Conservation (phyloP, 1,284 basidiomycete species). For the Sutorius eximius region DNA sequence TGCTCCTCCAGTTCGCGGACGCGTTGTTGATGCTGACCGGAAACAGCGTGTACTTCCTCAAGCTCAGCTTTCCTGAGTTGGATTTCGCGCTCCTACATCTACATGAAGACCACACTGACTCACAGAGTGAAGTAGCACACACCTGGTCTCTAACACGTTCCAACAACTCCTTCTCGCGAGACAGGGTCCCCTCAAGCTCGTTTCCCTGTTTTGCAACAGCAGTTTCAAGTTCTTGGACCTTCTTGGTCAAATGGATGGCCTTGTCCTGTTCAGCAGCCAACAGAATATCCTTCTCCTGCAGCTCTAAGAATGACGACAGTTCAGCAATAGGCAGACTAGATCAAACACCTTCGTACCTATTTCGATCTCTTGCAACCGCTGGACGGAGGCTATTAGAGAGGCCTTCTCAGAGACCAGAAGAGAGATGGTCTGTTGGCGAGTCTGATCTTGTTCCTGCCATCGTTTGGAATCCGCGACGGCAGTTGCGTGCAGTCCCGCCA, state of each 20-base stretch:
- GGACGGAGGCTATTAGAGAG: conserved; percentile 52
- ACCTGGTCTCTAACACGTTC: conserved; percentile 68
- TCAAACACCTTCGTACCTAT: conserved; percentile 40
- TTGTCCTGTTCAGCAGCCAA: conserved; percentile 47
- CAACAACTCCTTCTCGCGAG: conserved; percentile 52
- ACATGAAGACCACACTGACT: neutral
- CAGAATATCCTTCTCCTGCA: conserved; percentile 44
- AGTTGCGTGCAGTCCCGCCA: conserved; percentile 16
- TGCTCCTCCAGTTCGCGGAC: conserved; percentile 75
- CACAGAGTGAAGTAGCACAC: conserved; percentile 9
- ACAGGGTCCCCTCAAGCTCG: conserved; percentile 37
- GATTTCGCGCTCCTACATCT: conserved; percentile 65
- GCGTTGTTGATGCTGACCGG: conserved; percentile 53
- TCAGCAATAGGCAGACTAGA: neutral
- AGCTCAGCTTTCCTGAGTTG: conserved; percentile 56
- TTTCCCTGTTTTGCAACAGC: conserved; percentile 41
- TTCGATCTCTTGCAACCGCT: conserved; percentile 51
- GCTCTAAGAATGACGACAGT: conserved; percentile 37
- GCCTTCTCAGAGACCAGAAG: conserved; percentile 71
- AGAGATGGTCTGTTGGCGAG: conserved; percentile 64
- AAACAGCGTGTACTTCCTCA: conserved; percentile 53
- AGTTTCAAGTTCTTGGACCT: conserved; percentile 43
- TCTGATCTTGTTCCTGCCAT: conserved; percentile 42
- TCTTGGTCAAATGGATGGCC: conserved; percentile 41
- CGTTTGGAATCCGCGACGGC: conserved; percentile 13